phyloP scores from a whole-genome alignment of 2,329 filamentous ascomycete species.

The Aspergillus hortae region DNA sequence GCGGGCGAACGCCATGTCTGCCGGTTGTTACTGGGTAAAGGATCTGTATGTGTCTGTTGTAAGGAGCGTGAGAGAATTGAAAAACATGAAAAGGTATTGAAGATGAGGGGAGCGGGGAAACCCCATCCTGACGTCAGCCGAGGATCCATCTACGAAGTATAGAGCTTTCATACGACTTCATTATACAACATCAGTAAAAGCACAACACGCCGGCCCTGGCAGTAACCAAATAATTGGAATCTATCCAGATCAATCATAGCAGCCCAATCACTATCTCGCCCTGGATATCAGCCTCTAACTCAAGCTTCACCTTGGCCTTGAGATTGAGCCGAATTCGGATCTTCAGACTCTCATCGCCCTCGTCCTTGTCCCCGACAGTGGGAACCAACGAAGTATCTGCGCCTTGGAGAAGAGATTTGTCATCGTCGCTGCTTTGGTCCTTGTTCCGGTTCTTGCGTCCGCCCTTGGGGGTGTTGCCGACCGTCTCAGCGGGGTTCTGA shows the following conservation, averaged over 20 bases:
- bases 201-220: too few relatives aligned
- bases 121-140: too few relatives aligned
- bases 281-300: constrained; percentile 22
- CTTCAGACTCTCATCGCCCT: constrained; percentile 15
- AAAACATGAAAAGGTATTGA: background rate
- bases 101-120: too few relatives aligned
- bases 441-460: background rate
- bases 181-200: too few relatives aligned
- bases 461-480: background rate
- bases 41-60: too few relatives aligned
- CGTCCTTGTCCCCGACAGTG: constrained; percentile 1
- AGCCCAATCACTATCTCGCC: constrained; percentile 24
- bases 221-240: too few relatives aligned
- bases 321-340: constrained; percentile 23
- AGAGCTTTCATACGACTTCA: too few relatives aligned
- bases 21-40: background rate
- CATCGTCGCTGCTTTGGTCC: background rate
- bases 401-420: background rate
- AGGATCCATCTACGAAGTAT: too few relatives aligned
- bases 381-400: background rate
- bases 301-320: constrained; percentile 21
- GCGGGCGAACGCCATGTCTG: constrained; percentile 34
- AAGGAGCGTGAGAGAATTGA: too few relatives aligned
- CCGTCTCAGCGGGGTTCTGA: background rate
- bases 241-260: constrained; percentile 8